Evolutionary conservation across 2,329 filamentous ascomycete genomes (phyloP).

Genomic region (Fusarium marasasianum): DNA sequence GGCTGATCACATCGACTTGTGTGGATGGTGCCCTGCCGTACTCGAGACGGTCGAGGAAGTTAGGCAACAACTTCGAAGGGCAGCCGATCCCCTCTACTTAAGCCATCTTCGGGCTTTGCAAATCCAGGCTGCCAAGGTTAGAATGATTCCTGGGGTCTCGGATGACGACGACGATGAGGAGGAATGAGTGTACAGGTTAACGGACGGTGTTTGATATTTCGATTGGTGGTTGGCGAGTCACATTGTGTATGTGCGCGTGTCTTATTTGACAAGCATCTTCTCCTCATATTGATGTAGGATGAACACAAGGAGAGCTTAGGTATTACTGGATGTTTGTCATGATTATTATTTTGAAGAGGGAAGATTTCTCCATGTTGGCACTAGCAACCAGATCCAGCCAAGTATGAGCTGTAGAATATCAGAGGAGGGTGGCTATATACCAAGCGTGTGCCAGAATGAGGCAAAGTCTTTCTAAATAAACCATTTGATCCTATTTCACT

Average conservation of each 20-base stretch:
- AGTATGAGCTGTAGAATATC: background rate
- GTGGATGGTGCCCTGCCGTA: background rate
- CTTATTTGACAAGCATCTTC: background rate
- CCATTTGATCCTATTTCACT: background rate
- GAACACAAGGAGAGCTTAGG: background rate
- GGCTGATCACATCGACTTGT: constrained; percentile 8
- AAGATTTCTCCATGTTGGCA: background rate
- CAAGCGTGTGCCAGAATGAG: background rate
- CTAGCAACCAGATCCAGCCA: background rate
- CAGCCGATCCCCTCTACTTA: constrained; percentile 8
- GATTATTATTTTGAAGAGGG: background rate
- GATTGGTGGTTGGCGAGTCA: background rate
- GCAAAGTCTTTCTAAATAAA: background rate
- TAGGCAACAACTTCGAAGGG: background rate
- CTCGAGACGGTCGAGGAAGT: background rate
- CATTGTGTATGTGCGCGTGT: background rate
- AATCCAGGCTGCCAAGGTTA: constrained; percentile 7
- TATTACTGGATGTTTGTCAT: background rate
- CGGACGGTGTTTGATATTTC: background rate
- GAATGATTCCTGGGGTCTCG: background rate
- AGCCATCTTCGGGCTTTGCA: constrained; percentile 1
- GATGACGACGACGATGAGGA: constrained; percentile 1
- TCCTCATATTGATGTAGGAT: background rate
- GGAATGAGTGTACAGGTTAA: background rate
- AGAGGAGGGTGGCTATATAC: background rate